These are phyloP conservation scores for Populus deltoides DNA, from an alignment of 345 rosid genomes.

Conservation along the genomic window DNA sequence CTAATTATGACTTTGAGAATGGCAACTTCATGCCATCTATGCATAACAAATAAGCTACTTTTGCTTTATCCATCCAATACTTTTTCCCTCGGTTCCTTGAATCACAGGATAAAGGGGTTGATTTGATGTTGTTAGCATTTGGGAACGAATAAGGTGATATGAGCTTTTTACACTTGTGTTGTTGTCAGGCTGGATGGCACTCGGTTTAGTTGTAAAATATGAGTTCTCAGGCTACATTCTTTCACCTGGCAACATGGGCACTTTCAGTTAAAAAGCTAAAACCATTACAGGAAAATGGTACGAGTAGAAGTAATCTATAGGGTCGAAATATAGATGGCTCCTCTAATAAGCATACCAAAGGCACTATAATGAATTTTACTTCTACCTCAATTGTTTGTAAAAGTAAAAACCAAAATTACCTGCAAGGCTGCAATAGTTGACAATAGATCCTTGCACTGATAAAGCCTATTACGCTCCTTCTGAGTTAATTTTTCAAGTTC, in stretches of 20 bases:
- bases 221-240: constrained; percentile 65
- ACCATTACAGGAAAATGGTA: background rate
- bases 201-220: constrained; percentile 44
- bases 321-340: background rate
- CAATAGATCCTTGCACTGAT: constrained; percentile 53
- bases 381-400: background rate
- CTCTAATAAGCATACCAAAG: background rate
- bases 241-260: constrained; percentile 46
- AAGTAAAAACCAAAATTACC: constrained; percentile 35
- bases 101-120: constrained; percentile 5
- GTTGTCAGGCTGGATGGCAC: constrained; percentile 35
- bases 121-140: constrained; percentile 24
- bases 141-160: constrained; percentile 10
- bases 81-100: constrained; percentile 1
- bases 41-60: background rate
- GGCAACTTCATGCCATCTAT: constrained; percentile 2
- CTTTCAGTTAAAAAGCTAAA: background rate
- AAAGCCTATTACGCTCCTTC: constrained; percentile 57
- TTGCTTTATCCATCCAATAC: constrained; percentile 1
- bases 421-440: constrained; percentile 55
- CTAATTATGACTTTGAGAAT: constrained; percentile 10
- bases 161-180: constrained; percentile 34
- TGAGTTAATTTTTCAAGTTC: constrained; percentile 52
- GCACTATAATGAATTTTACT: background rate
- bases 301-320: background rate